Evolutionary conservation across 176 grass and related monocot species (phyloP).

Genomic region (Tillandsia leiboldiana): DNA sequence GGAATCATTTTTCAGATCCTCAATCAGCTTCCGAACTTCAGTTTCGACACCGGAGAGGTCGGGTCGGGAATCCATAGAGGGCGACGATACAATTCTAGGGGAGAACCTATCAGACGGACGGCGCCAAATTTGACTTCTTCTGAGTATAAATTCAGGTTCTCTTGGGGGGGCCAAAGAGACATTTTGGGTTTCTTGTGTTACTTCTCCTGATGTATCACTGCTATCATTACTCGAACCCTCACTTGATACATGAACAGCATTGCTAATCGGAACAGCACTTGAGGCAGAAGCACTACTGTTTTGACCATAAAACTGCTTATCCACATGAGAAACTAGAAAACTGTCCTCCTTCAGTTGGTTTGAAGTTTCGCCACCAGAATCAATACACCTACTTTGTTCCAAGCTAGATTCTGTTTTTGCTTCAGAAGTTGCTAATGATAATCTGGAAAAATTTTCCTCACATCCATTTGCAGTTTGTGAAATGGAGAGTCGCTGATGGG

Average conservation of each 20-base stretch:
- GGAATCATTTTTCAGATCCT: constrained; percentile 57
- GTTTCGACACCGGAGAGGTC: constrained; percentile 39
- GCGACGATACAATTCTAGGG: constrained; percentile 56
- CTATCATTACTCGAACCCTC: constrained; percentile 47
- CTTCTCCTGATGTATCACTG: constrained; percentile 46
- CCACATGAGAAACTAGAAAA: constrained; percentile 31
- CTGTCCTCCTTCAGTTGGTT: constrained; percentile 30
- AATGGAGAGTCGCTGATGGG: constrained; percentile 19
- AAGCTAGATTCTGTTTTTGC: constrained; percentile 29
- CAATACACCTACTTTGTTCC: constrained; percentile 29
- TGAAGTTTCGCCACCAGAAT: constrained; percentile 33
- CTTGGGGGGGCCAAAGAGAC: constrained; percentile 30
- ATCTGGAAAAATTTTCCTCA: constrained; percentile 21
- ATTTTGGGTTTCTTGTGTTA: constrained; percentile 15
- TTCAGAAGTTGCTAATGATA: constrained; percentile 31
- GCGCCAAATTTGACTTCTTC: constrained; percentile 39
- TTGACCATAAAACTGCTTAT: constrained; percentile 24
- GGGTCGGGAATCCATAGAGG: constrained; percentile 45
- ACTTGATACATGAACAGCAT: constrained; percentile 11
- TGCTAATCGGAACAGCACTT: constrained; percentile 31
- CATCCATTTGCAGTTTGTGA: constrained; percentile 38
- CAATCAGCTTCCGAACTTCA: constrained; percentile 37
- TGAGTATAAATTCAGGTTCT: constrained; percentile 29
- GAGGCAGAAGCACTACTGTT: constrained; percentile 24
- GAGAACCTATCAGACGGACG: constrained; percentile 49